Evolutionary conservation across 2,329 filamentous ascomycete species (phyloP), one percentile per base, ranked within the genome.

Genomic region (Monosporascus ibericus): DNA sequence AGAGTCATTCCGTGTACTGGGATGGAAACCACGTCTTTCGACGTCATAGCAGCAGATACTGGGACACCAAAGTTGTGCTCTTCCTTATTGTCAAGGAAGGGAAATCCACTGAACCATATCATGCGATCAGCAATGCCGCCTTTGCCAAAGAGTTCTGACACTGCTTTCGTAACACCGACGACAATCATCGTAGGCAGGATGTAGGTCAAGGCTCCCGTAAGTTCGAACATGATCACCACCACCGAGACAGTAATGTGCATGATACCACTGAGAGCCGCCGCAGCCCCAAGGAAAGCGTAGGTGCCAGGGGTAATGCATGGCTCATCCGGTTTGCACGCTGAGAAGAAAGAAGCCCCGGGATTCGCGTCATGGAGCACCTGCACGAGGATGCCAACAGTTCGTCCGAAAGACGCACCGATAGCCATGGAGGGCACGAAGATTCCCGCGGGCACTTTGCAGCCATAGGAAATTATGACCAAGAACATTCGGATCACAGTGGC

Each of bases 351-450:
- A 46, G 90, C 91, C 46, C 82, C 71, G 0, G 94, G 94, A 63
- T 92, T 88, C 0, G 87, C 81, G 65, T 96, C 89, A 65, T 97
- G 85, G 2, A 97, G 76, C 18, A 87, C 86, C 70, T 97, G 90
- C 17, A 99, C 94, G 47, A 96, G 78, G 54, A 97, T 96, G 18
- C 94, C 94, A n/a, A 99, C 79, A 59, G 92, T 90, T 40, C 94
- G 84, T 5, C 94, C 94, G 68, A 99, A 97, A 0, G 90, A 91
- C 0, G 94, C 94, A 1, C 94, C 94, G 48, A 99, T 85, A 1
- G 94, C 94, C 94, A 99, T 99, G 2, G 91, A 96, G 3, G 94
- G 94, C 1, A 99, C 92, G 61, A 99, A 99, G 58, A 99, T 97
- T 52, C 94, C 94, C 0, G 94, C 94, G 0, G 94, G 94, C 0